Evolutionary conservation across 768 basidiomycete species (phyloP), one percentile per base, ranked within the genome.

Genomic region (Roridomyces roridus): DNA sequence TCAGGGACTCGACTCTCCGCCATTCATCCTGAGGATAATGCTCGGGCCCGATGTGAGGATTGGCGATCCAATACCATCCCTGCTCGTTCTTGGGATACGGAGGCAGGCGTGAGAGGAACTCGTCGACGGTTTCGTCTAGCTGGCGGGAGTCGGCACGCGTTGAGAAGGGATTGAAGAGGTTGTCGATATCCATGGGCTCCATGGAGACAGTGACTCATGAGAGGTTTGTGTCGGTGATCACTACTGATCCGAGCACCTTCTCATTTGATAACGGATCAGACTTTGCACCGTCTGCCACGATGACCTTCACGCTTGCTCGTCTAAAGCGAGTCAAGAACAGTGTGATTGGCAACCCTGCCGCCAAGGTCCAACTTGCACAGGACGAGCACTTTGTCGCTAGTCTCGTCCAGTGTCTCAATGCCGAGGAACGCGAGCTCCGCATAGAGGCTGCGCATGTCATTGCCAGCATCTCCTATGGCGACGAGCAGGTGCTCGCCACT

Each of bases 301-400:
- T 60, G 53, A 56, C 59, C 8, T 56, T 56, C 39, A 56, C 59
- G 44, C 52, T 79, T 34, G 59, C 76, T 17, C 71, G 70, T 46
- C 82, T 91, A 60, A 92, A 90, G 72, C 75, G 78, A 57, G 80
- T 85, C 56, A 92, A 92, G 72, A 92, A 92, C 69, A 68, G 78
- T 1, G 87, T 92, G 45, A 92, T 92, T 35, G 91, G 91, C 2
- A 93, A 92, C 59, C 90, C 89, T 0, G 81, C 84, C 0, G 88
- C 88, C 1, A 93, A 93, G 68, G 66, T 77, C 2, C 69, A 79
- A 14, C 72, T 90, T 1, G 83, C 85, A 1, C 71, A 77, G 39
- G 87, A 92, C 61, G 73, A 79, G 12, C 68, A 66, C 3, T 85
- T 87, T 65, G 73, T 92, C 17, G 74, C 77, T 60, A 77, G 73